phyloP scores from a whole-genome alignment of 2,329 filamentous ascomycete species.

The Leptodontidium sp. region DNA sequence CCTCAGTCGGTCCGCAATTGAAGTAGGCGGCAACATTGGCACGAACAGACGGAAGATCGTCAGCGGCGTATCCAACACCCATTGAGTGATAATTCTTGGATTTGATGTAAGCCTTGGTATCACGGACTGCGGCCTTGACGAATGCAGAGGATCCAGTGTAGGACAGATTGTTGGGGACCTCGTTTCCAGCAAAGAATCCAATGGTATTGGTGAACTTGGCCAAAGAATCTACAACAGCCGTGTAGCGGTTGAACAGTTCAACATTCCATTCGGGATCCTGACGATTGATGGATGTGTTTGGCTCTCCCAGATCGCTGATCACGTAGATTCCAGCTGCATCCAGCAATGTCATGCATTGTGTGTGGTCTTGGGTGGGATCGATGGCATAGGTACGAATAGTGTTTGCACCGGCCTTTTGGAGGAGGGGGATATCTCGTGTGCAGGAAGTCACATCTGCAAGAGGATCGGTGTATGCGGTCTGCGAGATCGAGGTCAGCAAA shows the following conservation, averaged over 20 bases:
- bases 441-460: slow-evolving; percentile 75
- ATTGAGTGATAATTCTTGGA: slow-evolving; percentile 76
- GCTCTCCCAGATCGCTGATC: slow-evolving; percentile 87
- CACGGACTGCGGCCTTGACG: slow-evolving; percentile 96
- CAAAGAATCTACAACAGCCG: slow-evolving; percentile 80
- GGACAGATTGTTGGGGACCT: slow-evolving; percentile 87
- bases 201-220: slow-evolving; percentile 87
- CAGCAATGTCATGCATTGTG: slow-evolving; percentile 82
- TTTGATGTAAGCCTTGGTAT: slow-evolving; percentile 93
- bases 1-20: slow-evolving; percentile 77
- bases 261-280: slow-evolving; percentile 80
- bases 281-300: slow-evolving; percentile 83
- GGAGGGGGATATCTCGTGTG: slow-evolving; percentile 83
- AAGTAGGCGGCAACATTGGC: slow-evolving; percentile 87
- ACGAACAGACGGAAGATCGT: slow-evolving; percentile 87
- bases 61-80: slow-evolving; percentile 93
- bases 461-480: slow-evolving; percentile 66
- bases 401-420: slow-evolving; percentile 84
- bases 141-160: slow-evolving; percentile 91
- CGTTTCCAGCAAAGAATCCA: slow-evolving; percentile 98
- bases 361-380: slow-evolving; percentile 80
- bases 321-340: slow-evolving; percentile 92
- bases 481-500: slow-evolving; percentile 35
- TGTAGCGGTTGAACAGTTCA: slow-evolving; percentile 82
- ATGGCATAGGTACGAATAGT: slow-evolving; percentile 94